Base-by-base conservation (phyloP, 345 rosid species). In the Aurinia saxatilis region DNA sequence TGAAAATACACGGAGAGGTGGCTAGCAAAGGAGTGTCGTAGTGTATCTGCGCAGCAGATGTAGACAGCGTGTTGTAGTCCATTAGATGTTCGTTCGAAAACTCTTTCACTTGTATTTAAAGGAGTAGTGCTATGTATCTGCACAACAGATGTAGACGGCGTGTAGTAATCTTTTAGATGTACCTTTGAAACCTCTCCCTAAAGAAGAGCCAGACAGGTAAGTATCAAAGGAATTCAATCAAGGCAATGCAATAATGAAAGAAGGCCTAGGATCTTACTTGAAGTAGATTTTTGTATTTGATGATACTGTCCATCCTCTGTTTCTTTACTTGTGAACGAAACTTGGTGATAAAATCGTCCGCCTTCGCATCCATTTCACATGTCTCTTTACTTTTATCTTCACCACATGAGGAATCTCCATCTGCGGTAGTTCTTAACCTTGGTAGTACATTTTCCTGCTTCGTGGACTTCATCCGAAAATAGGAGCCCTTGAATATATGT, bases 21-120 rank as follows among this genome's bases (percentile, higher is more conserved):
- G 51, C 68, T 63, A 0, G 68, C 59, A 1, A 63, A 63, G 5
- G 68, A 63, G 8, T 40, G 31, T 0, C 51, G 68, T 31, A 63
- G 5, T 30, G 21, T 9, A 17, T 51, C 14, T 17, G 0, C 41
- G 7, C 68, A 63, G 50, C 16, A 8, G 31, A 63, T 50, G 50
- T n/a, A 8, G 59, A 62, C 60, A 33, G 34, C 9, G 6, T 9
- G 33, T 21, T 2, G 5, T 37, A 19, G 19, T 7, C 33, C 5
- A 2, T 54, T 37, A 8, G 60, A 19, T 13, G 21, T 7, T 7
- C 36, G 10, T 33, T 33, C 11, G 36, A 33, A 33, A 8, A 1
- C 25, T n/a, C 8, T 12, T 16, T 36, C 14, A 14, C 10, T 6
- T 39, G 66, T 34, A 8, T 9, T 2, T 2, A 65, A 2, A 5